Conservation (phyloP, 2,329 filamentous ascomycete species). For the Lecanicillium sp. region DNA sequence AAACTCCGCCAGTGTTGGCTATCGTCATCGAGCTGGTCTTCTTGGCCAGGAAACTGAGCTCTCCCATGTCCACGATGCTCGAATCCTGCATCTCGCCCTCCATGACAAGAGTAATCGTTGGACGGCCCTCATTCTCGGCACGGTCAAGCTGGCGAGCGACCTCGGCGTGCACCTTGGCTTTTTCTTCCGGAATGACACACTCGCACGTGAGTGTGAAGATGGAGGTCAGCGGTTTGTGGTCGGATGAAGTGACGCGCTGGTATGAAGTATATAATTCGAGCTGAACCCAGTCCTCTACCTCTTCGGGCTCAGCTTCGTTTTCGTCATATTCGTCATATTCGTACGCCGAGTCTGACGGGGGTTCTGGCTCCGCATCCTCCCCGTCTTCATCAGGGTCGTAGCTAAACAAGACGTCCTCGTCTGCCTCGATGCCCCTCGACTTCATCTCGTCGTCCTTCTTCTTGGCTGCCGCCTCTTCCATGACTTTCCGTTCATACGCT, state of each 20-base stretch:
- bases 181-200: slow-evolving; percentile 77
- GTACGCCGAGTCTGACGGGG: slow-evolving; percentile 28
- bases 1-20: slow-evolving; percentile 83
- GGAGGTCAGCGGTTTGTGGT: slow-evolving; percentile 87
- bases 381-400: slow-evolving; percentile 68
- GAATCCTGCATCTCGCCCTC: slow-evolving; percentile 49
- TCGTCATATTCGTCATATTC: slow-evolving; percentile 57
- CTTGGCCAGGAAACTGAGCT: slow-evolving; percentile 61
- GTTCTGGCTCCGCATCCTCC: slow-evolving; percentile 23
- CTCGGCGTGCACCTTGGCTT: slow-evolving; percentile 76
- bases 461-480: slow-evolving; percentile 60
- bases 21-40: slow-evolving; percentile 68
- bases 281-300: slow-evolving; percentile 46
- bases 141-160: slow-evolving; percentile 84
- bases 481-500: slow-evolving; percentile 55
- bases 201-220: slow-evolving; percentile 82
- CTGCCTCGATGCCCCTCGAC: slow-evolving; percentile 69
- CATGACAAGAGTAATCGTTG: slow-evolving; percentile 74
- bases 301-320: slow-evolving; percentile 39
- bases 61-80: slow-evolving; percentile 68
- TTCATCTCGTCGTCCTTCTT: slow-evolving; percentile 82
- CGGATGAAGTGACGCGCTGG: slow-evolving; percentile 83
- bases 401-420: slow-evolving; percentile 81
- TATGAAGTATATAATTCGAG: slow-evolving; percentile 75
- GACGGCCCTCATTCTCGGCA: slow-evolving; percentile 84